Base-by-base conservation (phyloP, 495 filamentous ascomycete species). In the Hypoxylon lienhwacheense region DNA sequence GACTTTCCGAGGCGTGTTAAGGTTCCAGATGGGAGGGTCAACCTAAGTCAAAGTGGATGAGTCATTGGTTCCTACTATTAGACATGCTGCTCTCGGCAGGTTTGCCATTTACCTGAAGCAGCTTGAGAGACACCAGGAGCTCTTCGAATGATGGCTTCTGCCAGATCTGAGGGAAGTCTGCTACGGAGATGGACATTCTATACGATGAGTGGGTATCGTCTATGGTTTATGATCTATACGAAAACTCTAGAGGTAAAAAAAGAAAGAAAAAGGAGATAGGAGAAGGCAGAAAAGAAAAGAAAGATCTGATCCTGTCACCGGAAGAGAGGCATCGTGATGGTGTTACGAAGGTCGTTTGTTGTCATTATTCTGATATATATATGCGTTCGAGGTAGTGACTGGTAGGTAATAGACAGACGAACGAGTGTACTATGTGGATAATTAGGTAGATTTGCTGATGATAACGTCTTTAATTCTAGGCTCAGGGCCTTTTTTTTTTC, bases 101-200 rank as follows among this genome's bases (percentile, higher is more conserved):
- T 46, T 61, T 61, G 55, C 56, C 47, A 4, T 46, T 61, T 61
- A 61, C 56, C 47, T 65, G 66, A 16, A 77, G 73, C 7, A 47
- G 57, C n/a, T 69, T 41, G 21, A 78, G 67, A 46, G 63, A 66
- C 2, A 41, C 45, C 5, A 77, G 41, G 17, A 78, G 68, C 5
- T 66, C 67, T 14, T 61, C 43, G 32, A 59, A 70, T 8, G 69
- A 40, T 17, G 76, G 76, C 53, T 69, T 74, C 65, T 77, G 66
- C 74, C 76, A 77, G 32, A 75, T 47, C 26, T 70, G 74, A 10
- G 73, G 70, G 20, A 77, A 70, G 12, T 72, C 68, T 16, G 12
- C 58, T 40, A 58, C 31, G 47, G 47, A 49, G 15, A 63, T 42
- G 19, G 53, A 53, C 59, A 63, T 63, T 47, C 7, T 55, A 50